phyloP scores from a whole-genome alignment of 2,329 filamentous ascomycete genomes.

The Penicillium hordei region DNA sequence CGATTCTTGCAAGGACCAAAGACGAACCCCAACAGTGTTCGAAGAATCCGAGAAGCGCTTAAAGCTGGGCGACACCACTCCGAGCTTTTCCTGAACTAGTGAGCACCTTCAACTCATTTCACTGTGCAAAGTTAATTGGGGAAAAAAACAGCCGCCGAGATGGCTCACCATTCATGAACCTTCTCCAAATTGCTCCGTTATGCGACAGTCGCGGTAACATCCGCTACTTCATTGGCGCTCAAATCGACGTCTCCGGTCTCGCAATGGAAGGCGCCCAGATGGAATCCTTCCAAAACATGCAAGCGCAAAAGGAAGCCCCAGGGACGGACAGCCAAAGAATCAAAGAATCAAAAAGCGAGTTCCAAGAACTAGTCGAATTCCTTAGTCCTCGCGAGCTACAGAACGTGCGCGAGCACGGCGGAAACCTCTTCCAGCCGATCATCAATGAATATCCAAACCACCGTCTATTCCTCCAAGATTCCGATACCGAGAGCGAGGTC shows the following conservation, averaged over 20 bases:
- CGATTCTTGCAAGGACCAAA: conserved; percentile 74
- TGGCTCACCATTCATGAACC: conserved; percentile 73
- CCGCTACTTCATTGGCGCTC: conserved; percentile 69
- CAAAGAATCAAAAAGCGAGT: conserved; percentile 55
- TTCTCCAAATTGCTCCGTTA: conserved; percentile 69
- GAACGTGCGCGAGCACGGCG: conserved; percentile 62
- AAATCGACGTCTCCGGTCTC: conserved; percentile 69
- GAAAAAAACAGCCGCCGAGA: conserved; percentile 58
- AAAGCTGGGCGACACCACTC: conserved; percentile 65
- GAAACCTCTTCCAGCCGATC: conserved; percentile 44
- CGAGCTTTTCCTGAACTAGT: conserved; percentile 75
- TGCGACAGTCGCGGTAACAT: conserved; percentile 66
- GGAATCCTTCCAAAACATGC: conserved; percentile 57
- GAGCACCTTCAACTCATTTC: conserved; percentile 25
- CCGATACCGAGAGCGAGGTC: conserved; percentile 14
- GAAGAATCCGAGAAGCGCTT: conserved; percentile 63
- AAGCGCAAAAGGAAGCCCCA: conserved; percentile 27
- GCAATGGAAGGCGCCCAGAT: conserved; percentile 66
- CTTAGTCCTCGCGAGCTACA: conserved; percentile 67
- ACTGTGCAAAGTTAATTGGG: background rate
- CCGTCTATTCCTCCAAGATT: conserved; percentile 16
- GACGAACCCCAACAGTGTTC: conserved; percentile 63
- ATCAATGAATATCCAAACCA: conserved; percentile 11
- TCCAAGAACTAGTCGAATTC: conserved; percentile 67
- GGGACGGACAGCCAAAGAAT: conserved; percentile 16